Evolutionary conservation across 2,329 filamentous ascomycete genomes (phyloP), one percentile per base, ranked within the genome.

Genomic region (Fusarium subtropicale): DNA sequence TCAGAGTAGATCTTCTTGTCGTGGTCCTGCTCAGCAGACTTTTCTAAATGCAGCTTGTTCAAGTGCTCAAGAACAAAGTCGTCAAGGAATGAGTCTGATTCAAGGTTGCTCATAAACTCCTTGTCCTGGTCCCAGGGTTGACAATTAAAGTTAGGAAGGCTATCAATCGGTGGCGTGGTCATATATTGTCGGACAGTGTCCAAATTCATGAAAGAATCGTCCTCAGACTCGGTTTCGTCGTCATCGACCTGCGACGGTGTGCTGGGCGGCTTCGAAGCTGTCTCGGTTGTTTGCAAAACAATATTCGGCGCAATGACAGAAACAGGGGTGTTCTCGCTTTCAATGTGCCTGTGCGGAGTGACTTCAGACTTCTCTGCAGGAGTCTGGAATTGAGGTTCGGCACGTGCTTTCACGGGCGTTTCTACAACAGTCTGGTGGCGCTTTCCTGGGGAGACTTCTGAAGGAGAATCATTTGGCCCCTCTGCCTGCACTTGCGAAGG

Each of bases 211-310:
- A 80, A 82, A n/a, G 85, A 81, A 38, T 85, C 81, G 42, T 84
- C 85, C 51, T 88, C 86, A 10, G 85, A 82, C 64, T 88, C 85
- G 4, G 85, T 87, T 48, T 85, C 84, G 52, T 87, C 81, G 33
- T 85, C 85, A 51, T 85, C 84, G 31, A 81, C 79, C 41, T 83
- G 84, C 6, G 84, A 86, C 6, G 84, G 83, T 10, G 82, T 86
- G 61, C 81, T 86, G 0, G 80, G 80, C 8, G 75, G 74, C 31
- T 74, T 82, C n/a, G 77, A 76, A 30, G 56, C 73, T n/a, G 60
- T 56, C 47, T 79, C 78, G 10, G 68, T 74, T 7, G 73, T 74
- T 63, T 78, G 77, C 28, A 74, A 54, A 3, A 73, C 60, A 24
- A 69, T 53, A 33, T 62, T 64, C 2, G 69, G 62, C 16, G 64